Conservation (phyloP, 306 rosid genomes). For the Ormosia semicastrata region DNA sequence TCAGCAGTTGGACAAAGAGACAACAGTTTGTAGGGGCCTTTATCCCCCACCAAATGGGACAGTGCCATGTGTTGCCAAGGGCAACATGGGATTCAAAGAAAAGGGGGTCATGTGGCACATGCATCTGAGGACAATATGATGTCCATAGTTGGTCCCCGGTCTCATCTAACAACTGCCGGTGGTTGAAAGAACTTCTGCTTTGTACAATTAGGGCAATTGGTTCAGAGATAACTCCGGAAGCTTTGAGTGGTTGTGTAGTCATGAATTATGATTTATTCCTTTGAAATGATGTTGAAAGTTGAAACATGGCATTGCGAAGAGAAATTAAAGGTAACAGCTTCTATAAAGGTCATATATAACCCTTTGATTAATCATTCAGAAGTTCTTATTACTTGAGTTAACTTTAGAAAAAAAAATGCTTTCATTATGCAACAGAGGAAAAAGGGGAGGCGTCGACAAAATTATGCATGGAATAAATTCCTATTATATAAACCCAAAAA, state of each 20-base stretch:
- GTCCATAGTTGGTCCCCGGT: constrained; percentile 43
- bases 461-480: neutral
- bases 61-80: constrained; percentile 46
- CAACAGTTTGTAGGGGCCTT: constrained; percentile 26
- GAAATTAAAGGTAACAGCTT: neutral
- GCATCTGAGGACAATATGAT: constrained; percentile 38
- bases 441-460: neutral
- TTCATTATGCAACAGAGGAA: neutral
- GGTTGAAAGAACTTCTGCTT: constrained; percentile 29
- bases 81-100: constrained; percentile 30
- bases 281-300: constrained; percentile 28
- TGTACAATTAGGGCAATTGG: constrained; percentile 17
- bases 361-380: neutral
- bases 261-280: constrained; percentile 19
- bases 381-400: neutral
- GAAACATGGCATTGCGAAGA: constrained; percentile 25
- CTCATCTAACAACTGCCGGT: constrained; percentile 37
- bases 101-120: constrained; percentile 36
- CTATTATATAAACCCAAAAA: no score
- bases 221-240: constrained; percentile 14
- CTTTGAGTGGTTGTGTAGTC: constrained; percentile 35
- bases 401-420: neutral
- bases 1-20: constrained; percentile 23
- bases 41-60: constrained; percentile 41
- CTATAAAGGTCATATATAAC: neutral